Percentiles rank a stretch among this genome's conserved stretches.
Conservation (phyloP, 176 grass and related monocot species). For the Carex scoparia region DNA sequence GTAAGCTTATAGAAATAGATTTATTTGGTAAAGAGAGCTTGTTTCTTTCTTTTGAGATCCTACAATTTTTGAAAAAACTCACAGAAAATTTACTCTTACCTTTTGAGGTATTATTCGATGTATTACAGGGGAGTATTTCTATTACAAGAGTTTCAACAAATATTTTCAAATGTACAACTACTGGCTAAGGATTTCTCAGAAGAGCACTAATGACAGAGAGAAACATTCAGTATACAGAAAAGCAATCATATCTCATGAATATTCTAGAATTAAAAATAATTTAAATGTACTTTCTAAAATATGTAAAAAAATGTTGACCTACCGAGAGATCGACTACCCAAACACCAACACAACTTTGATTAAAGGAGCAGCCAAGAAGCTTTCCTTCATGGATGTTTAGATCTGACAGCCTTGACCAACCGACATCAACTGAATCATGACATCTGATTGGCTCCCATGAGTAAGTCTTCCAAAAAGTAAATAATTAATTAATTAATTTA, state of each 20-base stretch:
- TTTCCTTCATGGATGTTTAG: constrained; percentile 94
- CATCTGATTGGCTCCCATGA: constrained; percentile 97
- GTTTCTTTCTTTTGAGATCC: background rate
- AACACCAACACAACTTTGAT: constrained; percentile 99
- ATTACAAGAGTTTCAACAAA: background rate
- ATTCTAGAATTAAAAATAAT: background rate
- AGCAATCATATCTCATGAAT: background rate
- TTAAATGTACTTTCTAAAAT: constrained; percentile 9
- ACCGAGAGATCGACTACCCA: constrained; percentile 96
- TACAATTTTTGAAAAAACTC: background rate
- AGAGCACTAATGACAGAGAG: background rate
- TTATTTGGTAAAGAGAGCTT: background rate
- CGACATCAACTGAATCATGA: constrained; percentile 89
- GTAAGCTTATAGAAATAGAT: background rate
- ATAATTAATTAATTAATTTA: constrained; percentile 27
- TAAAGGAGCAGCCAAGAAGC: constrained; percentile 98
- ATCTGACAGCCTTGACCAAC: constrained; percentile 97
- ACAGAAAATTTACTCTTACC: background rate
- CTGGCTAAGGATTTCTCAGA: background rate
- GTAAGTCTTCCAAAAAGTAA: constrained; percentile 53
- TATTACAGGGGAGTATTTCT: background rate
- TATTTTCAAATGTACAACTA: background rate
- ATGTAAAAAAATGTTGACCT: constrained; percentile 20
- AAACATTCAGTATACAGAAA: background rate
- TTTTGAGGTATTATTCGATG: background rate